These are phyloP conservation scores for Termitomyces sp. DNA, from an alignment of 768 basidiomycete genomes.

Conservation along the genomic window DNA sequence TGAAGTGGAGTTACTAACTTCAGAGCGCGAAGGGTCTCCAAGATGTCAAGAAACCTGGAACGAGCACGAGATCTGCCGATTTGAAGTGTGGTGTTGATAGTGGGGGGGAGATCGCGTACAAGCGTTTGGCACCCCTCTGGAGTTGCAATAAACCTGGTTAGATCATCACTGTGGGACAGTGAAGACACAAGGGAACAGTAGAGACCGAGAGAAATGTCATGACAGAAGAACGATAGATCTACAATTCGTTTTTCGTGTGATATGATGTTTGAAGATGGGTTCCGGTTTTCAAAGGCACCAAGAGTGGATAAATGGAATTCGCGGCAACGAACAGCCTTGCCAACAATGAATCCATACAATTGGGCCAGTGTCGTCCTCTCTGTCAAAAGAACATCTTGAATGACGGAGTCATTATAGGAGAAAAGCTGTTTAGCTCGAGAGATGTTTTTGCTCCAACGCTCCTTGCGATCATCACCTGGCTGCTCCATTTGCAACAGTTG, in stretches of 20 bases:
- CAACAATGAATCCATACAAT: constrained; percentile 70
- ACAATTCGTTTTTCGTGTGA: constrained; percentile 56
- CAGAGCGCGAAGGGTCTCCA: constrained; percentile 57
- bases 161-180: constrained; percentile 51
- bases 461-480: constrained; percentile 35
- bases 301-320: constrained; percentile 59
- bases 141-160: constrained; percentile 48
- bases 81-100: constrained; percentile 50
- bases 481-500: constrained; percentile 47
- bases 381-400: constrained; percentile 60
- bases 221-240: constrained; percentile 54
- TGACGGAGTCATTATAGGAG: constrained; percentile 46
- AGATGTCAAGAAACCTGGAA: constrained; percentile 55
- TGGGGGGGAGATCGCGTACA: constrained; percentile 51
- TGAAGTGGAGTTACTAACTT: constrained; percentile 59
- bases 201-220: constrained; percentile 61
- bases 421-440: constrained; percentile 51
- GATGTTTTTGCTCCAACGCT: constrained; percentile 43
- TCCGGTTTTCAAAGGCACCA: constrained; percentile 38
- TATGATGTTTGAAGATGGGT: constrained; percentile 41
- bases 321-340: constrained; percentile 60
- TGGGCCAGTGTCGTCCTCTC: constrained; percentile 73
- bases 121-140: constrained; percentile 45
- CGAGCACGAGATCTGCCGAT: constrained; percentile 58
- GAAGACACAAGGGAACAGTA: constrained; percentile 65